These are phyloP conservation scores for Populus hybrid DNA, from an alignment of 441 rosid species.

Conservation along the genomic window DNA sequence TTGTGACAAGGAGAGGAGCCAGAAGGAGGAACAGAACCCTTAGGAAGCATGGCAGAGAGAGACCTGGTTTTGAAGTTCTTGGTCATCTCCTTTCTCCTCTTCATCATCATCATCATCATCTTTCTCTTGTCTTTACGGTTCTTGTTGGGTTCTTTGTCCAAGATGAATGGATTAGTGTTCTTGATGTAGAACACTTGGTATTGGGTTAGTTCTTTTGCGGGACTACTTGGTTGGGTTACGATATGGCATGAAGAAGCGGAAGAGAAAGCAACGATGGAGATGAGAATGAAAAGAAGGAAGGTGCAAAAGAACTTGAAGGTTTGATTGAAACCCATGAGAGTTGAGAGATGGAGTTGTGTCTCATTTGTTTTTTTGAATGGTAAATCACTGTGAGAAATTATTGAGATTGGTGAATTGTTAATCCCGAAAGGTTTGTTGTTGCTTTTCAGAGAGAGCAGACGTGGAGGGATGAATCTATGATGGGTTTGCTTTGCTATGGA, in stretches of 20 bases:
- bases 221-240: constrained; percentile 11
- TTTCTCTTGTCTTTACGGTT: constrained; percentile 5
- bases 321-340: constrained; percentile 31
- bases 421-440: constrained; percentile 21
- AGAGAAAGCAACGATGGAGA: constrained; percentile 1
- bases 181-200: constrained; percentile 32
- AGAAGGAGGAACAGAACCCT: constrained; percentile 77
- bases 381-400: neutral
- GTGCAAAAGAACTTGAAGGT: constrained; percentile 12
- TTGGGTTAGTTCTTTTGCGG: neutral
- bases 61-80: constrained; percentile 32
- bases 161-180: constrained; percentile 35
- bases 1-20: constrained; percentile 83
- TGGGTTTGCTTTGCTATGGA: neutral
- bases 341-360: neutral
- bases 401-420: constrained; percentile 26
- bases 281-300: constrained; percentile 18
- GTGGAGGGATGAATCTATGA: neutral
- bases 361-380: constrained; percentile 13
- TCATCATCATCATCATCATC: constrained; percentile 14
- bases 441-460: constrained; percentile 6
- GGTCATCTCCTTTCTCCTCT: constrained; percentile 29
- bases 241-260: constrained; percentile 15
- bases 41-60: constrained; percentile 76
- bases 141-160: constrained; percentile 21